Evolutionary conservation across 2,329 filamentous ascomycete genomes (phyloP).

Genomic region (Cryphonectria carpinicola): DNA sequence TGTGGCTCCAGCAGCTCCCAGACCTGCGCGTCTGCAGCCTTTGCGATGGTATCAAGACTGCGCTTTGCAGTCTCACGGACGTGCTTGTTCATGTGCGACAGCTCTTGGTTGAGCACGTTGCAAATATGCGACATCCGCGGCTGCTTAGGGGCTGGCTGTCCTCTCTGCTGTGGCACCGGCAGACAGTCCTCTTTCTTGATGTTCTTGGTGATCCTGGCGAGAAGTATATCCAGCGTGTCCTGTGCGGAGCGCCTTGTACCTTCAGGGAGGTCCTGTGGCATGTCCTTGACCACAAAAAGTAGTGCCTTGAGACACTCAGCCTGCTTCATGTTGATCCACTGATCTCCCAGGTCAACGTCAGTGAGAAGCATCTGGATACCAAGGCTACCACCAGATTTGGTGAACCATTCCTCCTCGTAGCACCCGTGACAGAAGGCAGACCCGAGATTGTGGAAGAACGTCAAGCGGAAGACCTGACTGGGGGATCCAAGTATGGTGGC

Average conservation of each 20-base stretch:
- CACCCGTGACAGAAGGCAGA: slow-evolving; percentile 91
- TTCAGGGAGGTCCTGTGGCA: slow-evolving; percentile 90
- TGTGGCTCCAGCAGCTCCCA: slow-evolving; percentile 89
- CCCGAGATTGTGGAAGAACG: slow-evolving; percentile 83
- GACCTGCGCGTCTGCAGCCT: slow-evolving; percentile 75
- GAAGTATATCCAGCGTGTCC: slow-evolving; percentile 77
- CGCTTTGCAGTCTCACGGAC: slow-evolving; percentile 86
- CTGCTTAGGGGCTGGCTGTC: slow-evolving; percentile 52
- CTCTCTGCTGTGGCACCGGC: slow-evolving; percentile 41
- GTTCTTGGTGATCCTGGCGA: slow-evolving; percentile 77
- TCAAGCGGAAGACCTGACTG: slow-evolving; percentile 72
- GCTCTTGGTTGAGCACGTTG: slow-evolving; percentile 81
- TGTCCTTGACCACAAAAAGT: slow-evolving; percentile 97
- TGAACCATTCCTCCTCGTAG: slow-evolving; percentile 98
- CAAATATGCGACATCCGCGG: slow-evolving; percentile 77
- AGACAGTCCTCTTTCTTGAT: slow-evolving; percentile 78
- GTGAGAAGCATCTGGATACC: slow-evolving; percentile 89
- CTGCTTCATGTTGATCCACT: slow-evolving; percentile 82
- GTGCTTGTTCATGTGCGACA: slow-evolving; percentile 94
- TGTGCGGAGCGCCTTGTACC: slow-evolving; percentile 84
- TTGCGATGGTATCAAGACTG: slow-evolving; percentile 79
- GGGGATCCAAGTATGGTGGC: slow-evolving; percentile 78
- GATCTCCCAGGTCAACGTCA: slow-evolving; percentile 80
- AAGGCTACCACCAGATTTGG: slow-evolving; percentile 88
- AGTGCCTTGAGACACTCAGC: slow-evolving; percentile 88